Percentiles rank a stretch among this genome's conserved stretches.
Evolutionary conservation across 148 eudicot genomes (phyloP).

Genomic region (Heliamphora exappendiculata): DNA sequence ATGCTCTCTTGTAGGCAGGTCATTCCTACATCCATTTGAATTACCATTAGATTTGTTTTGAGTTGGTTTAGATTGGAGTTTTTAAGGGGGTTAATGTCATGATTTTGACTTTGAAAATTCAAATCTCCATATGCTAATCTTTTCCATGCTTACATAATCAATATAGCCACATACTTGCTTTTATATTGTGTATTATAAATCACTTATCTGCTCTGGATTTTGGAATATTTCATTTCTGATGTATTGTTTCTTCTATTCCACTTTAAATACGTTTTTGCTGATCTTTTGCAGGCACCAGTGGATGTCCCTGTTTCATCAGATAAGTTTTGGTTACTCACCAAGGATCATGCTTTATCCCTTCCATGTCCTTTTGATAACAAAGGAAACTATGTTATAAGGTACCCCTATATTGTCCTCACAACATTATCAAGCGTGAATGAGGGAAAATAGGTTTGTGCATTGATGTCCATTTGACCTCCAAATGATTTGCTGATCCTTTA

Average conservation of each 20-base stretch:
- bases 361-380: constrained; percentile 85
- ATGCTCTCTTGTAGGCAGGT: too few relatives aligned
- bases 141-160: not conserved
- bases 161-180: not conserved
- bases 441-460: not conserved
- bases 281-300: constrained; percentile 71
- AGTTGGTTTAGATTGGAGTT: too few relatives aligned
- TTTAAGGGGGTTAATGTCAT: too few relatives aligned
- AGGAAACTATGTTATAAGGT: constrained; percentile 97
- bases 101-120: too few relatives aligned
- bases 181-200: not conserved
- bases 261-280: not conserved
- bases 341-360: constrained; percentile 58
- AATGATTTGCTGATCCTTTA: not conserved
- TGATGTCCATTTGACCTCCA: not conserved
- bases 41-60: too few relatives aligned
- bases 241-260: not conserved
- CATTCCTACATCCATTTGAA: too few relatives aligned
- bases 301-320: constrained; percentile 77
- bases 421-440: not conserved
- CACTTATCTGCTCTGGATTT: not conserved
- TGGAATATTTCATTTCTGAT: not conserved
- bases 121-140: not conserved
- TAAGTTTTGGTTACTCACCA: constrained; percentile 76
- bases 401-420: constrained; percentile 1